Conservation (phyloP, 2,329 filamentous ascomycete species). For the Ceratocystis albifundus region DNA sequence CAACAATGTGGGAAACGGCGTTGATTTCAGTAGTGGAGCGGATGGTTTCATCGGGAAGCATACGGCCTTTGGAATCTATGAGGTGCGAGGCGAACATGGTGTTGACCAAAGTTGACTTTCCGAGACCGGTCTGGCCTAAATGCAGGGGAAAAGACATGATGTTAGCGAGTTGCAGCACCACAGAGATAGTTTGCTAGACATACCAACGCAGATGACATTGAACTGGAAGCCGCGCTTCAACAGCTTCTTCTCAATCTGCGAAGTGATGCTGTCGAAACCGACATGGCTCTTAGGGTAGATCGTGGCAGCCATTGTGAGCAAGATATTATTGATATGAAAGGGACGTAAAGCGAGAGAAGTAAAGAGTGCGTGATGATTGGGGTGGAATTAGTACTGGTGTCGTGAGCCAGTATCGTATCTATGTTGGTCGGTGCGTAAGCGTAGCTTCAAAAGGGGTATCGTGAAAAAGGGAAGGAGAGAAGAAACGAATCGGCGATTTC, state of each 20-base stretch:
- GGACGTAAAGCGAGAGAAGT: slow-evolving; percentile 22
- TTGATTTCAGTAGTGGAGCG: slow-evolving; percentile 97
- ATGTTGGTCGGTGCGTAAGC: slow-evolving; percentile 7
- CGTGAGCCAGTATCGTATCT: slow-evolving; percentile 28
- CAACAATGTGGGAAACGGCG: slow-evolving; percentile 94
- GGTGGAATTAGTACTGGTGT: background rate
- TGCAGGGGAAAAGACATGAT: background rate
- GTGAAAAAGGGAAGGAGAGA: slow-evolving; percentile 20
- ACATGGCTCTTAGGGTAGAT: slow-evolving; percentile 94
- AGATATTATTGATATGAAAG: slow-evolving; percentile 28
- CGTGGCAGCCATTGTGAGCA: slow-evolving; percentile 44
- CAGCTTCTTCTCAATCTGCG: slow-evolving; percentile 98
- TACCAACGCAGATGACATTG: slow-evolving; percentile 98
- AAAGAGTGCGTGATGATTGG: background rate
- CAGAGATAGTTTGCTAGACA: slow-evolving; percentile 34
- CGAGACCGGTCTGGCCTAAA: slow-evolving; percentile 89
- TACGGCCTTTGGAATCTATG: slow-evolving; percentile 95
- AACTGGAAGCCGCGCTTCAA: slow-evolving; percentile 99
- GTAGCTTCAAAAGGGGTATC: slow-evolving; percentile 23
- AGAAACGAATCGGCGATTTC: slow-evolving; percentile 15
- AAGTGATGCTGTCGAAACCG: slow-evolving; percentile 99
- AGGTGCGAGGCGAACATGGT: slow-evolving; percentile 99
- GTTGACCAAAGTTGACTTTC: slow-evolving; percentile 98
- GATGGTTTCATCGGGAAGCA: slow-evolving; percentile 83
- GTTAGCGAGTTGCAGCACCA: slow-evolving; percentile 9